Percentiles rank a stretch among this genome's conserved stretches.
Evolutionary conservation across 2,329 filamentous ascomycete species (phyloP).

Genomic region (Phoma sp.): DNA sequence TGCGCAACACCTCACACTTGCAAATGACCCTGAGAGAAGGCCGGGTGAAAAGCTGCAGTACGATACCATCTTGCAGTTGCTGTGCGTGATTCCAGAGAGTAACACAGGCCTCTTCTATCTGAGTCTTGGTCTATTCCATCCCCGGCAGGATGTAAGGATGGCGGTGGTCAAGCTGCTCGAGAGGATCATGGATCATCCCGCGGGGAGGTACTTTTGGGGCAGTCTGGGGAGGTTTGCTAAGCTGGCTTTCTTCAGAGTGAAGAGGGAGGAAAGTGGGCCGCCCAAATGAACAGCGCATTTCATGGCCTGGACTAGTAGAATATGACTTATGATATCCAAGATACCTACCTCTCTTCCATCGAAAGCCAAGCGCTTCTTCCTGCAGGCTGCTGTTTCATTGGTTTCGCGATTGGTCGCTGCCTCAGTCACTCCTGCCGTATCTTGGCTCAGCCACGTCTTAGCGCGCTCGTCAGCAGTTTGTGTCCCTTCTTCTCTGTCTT

Average conservation of each 20-base stretch:
- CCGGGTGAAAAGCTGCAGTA: slow-evolving; percentile 42
- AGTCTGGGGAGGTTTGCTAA: slow-evolving; percentile 87
- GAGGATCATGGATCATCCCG: slow-evolving; percentile 83
- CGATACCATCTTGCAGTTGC: slow-evolving; percentile 62
- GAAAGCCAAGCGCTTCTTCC: too few relatives aligned
- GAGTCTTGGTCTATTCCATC: slow-evolving; percentile 89
- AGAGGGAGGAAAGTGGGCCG: slow-evolving; percentile 60
- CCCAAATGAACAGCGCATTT: not conserved
- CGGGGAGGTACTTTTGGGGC: slow-evolving; percentile 91
- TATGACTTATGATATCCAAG: not conserved
- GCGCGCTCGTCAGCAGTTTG: too few relatives aligned
- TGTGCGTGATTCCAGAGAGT: slow-evolving; percentile 82
- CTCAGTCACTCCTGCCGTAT: too few relatives aligned
- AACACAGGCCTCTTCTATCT: slow-evolving; percentile 91
- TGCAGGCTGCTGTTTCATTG: too few relatives aligned
- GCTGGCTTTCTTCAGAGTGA: slow-evolving; percentile 80
- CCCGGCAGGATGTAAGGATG: slow-evolving; percentile 77
- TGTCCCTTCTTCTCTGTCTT: too few relatives aligned
- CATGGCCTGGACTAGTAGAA: not conserved
- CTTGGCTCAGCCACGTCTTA: too few relatives aligned
- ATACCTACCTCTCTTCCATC: too few relatives aligned
- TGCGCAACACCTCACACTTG: slow-evolving; percentile 31
- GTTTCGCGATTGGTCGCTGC: too few relatives aligned
- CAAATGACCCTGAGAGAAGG: slow-evolving; percentile 33
- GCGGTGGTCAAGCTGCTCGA: slow-evolving; percentile 81